Evolutionary conservation across 176 grass and related monocot genomes (phyloP).

Genomic region (Eremochloa ophiuroides): DNA sequence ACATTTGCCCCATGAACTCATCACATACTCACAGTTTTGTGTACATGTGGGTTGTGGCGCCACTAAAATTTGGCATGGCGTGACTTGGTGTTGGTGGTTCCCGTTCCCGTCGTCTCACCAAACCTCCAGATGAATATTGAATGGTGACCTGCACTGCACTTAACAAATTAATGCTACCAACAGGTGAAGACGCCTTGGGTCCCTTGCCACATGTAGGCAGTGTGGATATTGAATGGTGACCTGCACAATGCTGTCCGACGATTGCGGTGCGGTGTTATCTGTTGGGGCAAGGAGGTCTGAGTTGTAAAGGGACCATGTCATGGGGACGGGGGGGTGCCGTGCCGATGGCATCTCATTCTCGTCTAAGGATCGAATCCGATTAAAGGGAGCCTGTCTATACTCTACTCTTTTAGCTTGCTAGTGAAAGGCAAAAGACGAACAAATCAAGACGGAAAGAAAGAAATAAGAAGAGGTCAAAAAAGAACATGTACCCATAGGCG

Average conservation of each 20-base stretch:
- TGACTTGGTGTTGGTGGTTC: background rate
- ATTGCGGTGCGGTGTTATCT: constrained; percentile 35
- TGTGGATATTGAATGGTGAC: too few relatives aligned
- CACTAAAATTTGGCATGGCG: constrained; percentile 7
- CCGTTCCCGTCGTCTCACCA: constrained; percentile 19
- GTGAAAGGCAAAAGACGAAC: constrained; percentile 40
- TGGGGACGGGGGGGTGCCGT: background rate
- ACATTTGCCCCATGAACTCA: constrained; percentile 31
- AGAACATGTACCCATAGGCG: background rate
- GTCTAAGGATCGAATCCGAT: constrained; percentile 37
- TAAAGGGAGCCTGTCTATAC: constrained; percentile 32
- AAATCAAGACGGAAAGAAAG: background rate
- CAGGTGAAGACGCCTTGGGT: background rate
- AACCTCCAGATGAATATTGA: constrained; percentile 19
- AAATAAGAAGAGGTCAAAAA: too few relatives aligned
- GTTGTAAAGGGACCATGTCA: constrained; percentile 40
- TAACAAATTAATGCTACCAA: constrained; percentile 24
- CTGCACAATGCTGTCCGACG: background rate
- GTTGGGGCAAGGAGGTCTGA: constrained; percentile 6
- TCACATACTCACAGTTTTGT: background rate
- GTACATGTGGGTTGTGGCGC: constrained; percentile 12
- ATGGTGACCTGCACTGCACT: constrained; percentile 46
- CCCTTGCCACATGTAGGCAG: constrained; percentile 36
- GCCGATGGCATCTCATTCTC: constrained; percentile 34
- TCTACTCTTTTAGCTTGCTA: background rate